Base-by-base conservation (phyloP, 2,329 filamentous ascomycete species). In the Geosmithia flava region DNA sequence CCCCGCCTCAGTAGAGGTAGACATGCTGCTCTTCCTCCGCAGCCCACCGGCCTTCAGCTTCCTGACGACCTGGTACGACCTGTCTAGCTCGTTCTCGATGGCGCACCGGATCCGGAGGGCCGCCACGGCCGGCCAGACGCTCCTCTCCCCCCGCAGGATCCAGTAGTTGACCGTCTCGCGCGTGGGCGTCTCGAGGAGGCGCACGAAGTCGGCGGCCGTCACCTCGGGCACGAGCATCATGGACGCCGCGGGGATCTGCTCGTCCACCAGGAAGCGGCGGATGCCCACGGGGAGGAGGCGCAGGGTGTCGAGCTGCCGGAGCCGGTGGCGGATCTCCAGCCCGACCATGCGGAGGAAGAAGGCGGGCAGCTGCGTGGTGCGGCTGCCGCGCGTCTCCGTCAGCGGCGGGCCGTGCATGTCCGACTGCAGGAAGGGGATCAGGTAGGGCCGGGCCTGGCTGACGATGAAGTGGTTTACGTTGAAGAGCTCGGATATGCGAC, bases 391-490 rank as follows among this genome's bases (percentile, higher is more conserved):
- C 52, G 70, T 79, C 62, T 70, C 76, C 55, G 70, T 76, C 60
- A 73, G 76, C 55, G 79, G 78, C 1, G 86, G 83, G 4, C 85
- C 83, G 63, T 90, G 85, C 68, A 90, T 80, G 55, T 91, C 86
- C 44, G 83, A 85, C 52, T 84, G 81, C 5, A 94, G 72, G 57
- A 95, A 93, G 0, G 90, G 90, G 27, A 91, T 83, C 16, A 95
- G 72, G 63, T 95, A 95, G 0, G 91, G 91, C 3, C 90, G 77
- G 1, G 91, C 89, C 68, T 96, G 91, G 54, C 86, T 93, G 54
- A 97, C 81, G 53, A 97, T 88, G 66, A 94, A 96, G 68, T 96
- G 90, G 60, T 95, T 94, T 47, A 94, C 87, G 61, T 94, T 94
- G 74, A 93, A 93, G 11, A 91, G 76, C 65, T 91, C 85, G 7